Evolutionary conservation across 2,329 filamentous ascomycete species (phyloP).

Genomic region (Calonectria pseudoreteaudii): DNA sequence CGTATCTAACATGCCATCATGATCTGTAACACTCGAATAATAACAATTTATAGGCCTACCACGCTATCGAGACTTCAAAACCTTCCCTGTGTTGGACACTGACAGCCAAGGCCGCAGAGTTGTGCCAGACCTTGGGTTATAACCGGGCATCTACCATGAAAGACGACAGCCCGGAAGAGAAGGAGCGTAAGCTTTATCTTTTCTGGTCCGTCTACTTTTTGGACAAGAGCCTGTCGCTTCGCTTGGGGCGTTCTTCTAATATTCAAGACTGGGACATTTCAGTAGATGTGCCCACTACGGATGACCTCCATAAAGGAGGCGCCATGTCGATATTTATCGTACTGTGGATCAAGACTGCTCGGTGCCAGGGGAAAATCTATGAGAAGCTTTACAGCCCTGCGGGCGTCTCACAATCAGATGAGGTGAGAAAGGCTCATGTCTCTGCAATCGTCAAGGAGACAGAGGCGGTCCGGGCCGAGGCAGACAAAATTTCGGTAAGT

Average conservation of each 20-base stretch:
- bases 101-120: slow-evolving; percentile 46
- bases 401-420: slow-evolving; percentile 49
- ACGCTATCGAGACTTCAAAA: slow-evolving; percentile 48
- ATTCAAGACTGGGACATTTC: slow-evolving; percentile 70
- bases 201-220: slow-evolving; percentile 71
- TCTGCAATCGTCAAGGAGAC: slow-evolving; percentile 46
- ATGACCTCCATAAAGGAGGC: slow-evolving; percentile 43
- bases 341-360: slow-evolving; percentile 63
- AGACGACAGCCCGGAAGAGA: slow-evolving; percentile 30
- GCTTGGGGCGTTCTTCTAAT: slow-evolving; percentile 63
- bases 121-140: slow-evolving; percentile 48
- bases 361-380: slow-evolving; percentile 68
- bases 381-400: slow-evolving; percentile 63
- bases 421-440: slow-evolving; percentile 49
- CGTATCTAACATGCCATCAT: not conserved
- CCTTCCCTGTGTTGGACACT: slow-evolving; percentile 47
- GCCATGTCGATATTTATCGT: slow-evolving; percentile 51
- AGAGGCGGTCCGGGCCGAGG: slow-evolving; percentile 40
- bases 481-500: slow-evolving; percentile 33
- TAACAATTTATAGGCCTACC: slow-evolving; percentile 41
- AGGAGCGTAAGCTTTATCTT: slow-evolving; percentile 48
- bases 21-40: not conserved
- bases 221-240: slow-evolving; percentile 66
- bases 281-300: slow-evolving; percentile 48
- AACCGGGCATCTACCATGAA: slow-evolving; percentile 43